A percentile compares a stretch with the other conserved stretches of the same genome.
Conservation (phyloP, 768 basidiomycete species). For the Mrakia frigida region DNA sequence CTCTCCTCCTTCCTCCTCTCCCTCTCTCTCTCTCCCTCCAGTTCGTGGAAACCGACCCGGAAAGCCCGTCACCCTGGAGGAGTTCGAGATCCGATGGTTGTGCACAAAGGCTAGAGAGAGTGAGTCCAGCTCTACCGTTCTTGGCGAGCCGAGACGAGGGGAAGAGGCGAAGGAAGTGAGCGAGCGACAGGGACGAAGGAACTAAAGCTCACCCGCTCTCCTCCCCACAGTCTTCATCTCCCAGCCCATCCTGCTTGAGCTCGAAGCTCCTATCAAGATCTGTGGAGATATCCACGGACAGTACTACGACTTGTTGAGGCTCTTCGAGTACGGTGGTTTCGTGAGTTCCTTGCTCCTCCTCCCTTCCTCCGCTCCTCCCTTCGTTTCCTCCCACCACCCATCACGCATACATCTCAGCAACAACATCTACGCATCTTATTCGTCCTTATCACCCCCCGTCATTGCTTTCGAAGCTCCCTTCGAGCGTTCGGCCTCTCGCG, state of each 20-base stretch:
- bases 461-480: too few relatives aligned
- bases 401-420: background rate
- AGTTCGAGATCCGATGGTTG: slow-evolving; percentile 98
- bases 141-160: background rate
- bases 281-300: slow-evolving; percentile 99
- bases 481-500: background rate
- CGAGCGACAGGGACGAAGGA: too few relatives aligned
- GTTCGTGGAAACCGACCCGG: slow-evolving; percentile 98
- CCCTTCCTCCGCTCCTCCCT: background rate
- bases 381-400: background rate
- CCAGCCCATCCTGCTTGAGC: slow-evolving; percentile 28
- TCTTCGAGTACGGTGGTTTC: slow-evolving; percentile 99
- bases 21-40: slow-evolving; percentile 41
- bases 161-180: background rate
- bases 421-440: too few relatives aligned
- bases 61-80: slow-evolving; percentile 94
- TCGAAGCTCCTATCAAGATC: slow-evolving; percentile 98
- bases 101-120: slow-evolving; percentile 93
- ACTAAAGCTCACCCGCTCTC: background rate
- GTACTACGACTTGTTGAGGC: slow-evolving; percentile 94
- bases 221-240: slow-evolving; percentile 74
- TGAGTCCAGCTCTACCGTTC: background rate
- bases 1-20: background rate
- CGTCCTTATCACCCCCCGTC: too few relatives aligned
- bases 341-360: background rate